Conservation (phyloP, 331 rosid genomes). For the Stylosanthes scabra region DNA sequence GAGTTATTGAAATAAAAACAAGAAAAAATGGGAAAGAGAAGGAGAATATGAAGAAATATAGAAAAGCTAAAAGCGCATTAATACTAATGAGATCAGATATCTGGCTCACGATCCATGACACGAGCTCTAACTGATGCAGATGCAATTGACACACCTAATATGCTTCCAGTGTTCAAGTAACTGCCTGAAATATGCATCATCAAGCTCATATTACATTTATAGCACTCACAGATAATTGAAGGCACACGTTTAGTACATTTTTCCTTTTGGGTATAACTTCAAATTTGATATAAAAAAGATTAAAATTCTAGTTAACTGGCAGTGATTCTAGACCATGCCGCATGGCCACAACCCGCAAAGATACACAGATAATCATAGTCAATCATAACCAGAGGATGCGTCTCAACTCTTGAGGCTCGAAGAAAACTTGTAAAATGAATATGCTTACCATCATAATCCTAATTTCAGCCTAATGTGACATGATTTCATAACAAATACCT, state of each 20-base stretch:
- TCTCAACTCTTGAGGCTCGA: neutral
- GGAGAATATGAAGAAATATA: constrained; percentile 13
- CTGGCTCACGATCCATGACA: constrained; percentile 75
- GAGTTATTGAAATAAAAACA: constrained; percentile 26
- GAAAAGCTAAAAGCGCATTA: constrained; percentile 32
- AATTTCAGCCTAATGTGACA: neutral
- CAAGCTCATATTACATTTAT: constrained; percentile 11
- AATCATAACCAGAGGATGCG: neutral
- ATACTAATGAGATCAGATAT: constrained; percentile 30
- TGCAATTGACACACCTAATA: constrained; percentile 59
- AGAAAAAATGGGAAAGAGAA: neutral
- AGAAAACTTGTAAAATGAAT: constrained; percentile 22
- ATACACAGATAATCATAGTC: neutral
- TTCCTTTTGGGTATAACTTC: constrained; percentile 27
- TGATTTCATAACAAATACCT: neutral
- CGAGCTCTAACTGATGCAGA: constrained; percentile 54
- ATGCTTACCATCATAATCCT: constrained; percentile 1
- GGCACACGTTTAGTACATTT: neutral
- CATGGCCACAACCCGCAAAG: constrained; percentile 2
- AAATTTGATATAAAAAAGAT: neutral
- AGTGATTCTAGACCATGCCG: constrained; percentile 4
- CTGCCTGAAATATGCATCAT: constrained; percentile 53
- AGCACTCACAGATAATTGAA: constrained; percentile 23
- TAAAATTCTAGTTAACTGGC: neutral
- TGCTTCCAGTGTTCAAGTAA: constrained; percentile 44